Percentiles rank a stretch among this genome's conserved stretches.
These are phyloP conservation scores for Paracorniculantispora psalliotae DNA, from an alignment of 2,329 filamentous ascomycete species.

Conservation along the genomic window DNA sequence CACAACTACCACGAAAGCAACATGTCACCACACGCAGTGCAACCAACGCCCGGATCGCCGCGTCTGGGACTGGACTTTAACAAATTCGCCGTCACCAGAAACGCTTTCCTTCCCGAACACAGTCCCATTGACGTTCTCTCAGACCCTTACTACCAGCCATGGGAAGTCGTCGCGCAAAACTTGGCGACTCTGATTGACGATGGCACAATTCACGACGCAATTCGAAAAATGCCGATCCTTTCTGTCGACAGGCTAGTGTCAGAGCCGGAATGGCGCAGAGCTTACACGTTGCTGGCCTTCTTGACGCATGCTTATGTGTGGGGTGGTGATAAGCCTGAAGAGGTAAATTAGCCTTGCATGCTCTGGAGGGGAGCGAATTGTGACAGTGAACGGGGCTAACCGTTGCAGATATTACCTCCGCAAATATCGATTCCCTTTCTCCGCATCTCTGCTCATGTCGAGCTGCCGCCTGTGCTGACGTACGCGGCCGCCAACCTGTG, in stretches of 20 bases:
- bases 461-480: conserved; percentile 83
- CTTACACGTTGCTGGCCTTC: conserved; percentile 74
- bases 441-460: conserved; percentile 64
- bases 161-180: conserved; percentile 67
- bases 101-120: conserved; percentile 73
- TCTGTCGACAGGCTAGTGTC: conserved; percentile 58
- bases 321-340: conserved; percentile 70
- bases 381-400: conserved; percentile 16
- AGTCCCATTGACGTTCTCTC: conserved; percentile 62
- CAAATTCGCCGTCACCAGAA: conserved; percentile 39
- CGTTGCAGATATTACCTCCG: conserved; percentile 58
- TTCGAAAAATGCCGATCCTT: conserved; percentile 64
- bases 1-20: neutral
- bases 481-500: conserved; percentile 84
- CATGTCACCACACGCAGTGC: conserved; percentile 41
- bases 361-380: neutral
- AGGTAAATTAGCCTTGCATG: conserved; percentile 48
- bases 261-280: conserved; percentile 73
- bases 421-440: conserved; percentile 74
- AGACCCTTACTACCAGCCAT: conserved; percentile 70
- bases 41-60: conserved; percentile 15
- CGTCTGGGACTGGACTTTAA: conserved; percentile 25
- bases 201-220: conserved; percentile 56
- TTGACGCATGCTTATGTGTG: conserved; percentile 85
- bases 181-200: conserved; percentile 63